phyloP scores from a whole-genome alignment of 352 stramenopile genomes.

The Bremia lactucae region DNA sequence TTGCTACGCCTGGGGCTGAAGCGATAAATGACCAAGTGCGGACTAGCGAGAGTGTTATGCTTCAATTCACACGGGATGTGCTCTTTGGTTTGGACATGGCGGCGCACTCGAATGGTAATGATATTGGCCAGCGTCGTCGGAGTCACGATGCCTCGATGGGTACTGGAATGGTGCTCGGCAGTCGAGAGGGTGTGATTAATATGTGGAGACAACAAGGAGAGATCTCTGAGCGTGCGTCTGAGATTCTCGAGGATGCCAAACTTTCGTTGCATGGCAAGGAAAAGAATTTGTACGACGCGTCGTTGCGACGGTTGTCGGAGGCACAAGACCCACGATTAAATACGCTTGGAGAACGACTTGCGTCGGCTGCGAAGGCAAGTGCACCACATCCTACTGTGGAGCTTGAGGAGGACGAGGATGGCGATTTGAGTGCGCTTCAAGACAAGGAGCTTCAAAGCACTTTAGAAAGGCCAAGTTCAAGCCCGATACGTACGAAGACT shows the following conservation, averaged over 20 bases:
- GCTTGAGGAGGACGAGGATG: constrained; percentile 5
- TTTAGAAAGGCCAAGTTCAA: background rate
- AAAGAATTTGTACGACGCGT: constrained; percentile 70
- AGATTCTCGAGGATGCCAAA: constrained; percentile 77
- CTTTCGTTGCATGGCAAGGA: constrained; percentile 71
- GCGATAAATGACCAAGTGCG: constrained; percentile 18
- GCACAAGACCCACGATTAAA: constrained; percentile 59
- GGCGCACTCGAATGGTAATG: constrained; percentile 12
- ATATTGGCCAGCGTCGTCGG: constrained; percentile 14
- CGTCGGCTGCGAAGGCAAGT: constrained; percentile 8
- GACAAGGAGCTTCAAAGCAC: constrained; percentile 1
- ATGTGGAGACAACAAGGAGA: constrained; percentile 74
- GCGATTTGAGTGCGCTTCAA: constrained; percentile 5
- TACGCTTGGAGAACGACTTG: constrained; percentile 52
- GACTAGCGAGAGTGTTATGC: constrained; percentile 44
- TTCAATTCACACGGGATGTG: constrained; percentile 33
- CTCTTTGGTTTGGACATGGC: constrained; percentile 39
- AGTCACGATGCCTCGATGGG: constrained; percentile 21
- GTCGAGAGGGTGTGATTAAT: constrained; percentile 59
- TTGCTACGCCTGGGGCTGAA: constrained; percentile 11
- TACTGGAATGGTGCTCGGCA: constrained; percentile 16
- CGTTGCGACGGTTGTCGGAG: constrained; percentile 44
- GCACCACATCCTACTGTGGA: constrained; percentile 6
- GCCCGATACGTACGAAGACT: constrained; percentile 5
- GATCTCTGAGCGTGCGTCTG: constrained; percentile 69